These are phyloP conservation scores for Colletotrichum navitas DNA, from an alignment of 2,329 filamentous ascomycete species.

Conservation along the genomic window DNA sequence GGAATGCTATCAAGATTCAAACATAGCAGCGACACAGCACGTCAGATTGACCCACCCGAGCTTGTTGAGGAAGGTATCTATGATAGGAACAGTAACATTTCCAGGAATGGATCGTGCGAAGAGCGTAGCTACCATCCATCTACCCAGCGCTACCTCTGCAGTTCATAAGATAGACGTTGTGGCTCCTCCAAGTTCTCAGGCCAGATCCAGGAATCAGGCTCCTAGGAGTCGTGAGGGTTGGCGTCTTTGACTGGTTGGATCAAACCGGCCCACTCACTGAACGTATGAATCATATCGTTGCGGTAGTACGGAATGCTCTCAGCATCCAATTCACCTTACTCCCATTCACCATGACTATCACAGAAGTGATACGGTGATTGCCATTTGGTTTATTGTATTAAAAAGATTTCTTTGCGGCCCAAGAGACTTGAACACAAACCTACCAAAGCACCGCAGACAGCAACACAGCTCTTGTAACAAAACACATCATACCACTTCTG, in stretches of 20 bases:
- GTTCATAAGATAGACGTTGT: not conserved
- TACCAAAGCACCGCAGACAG: not conserved
- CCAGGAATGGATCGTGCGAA: too few relatives aligned
- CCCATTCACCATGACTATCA: not conserved
- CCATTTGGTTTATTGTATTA: not conserved
- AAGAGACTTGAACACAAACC: not conserved
- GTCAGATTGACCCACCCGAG: not conserved
- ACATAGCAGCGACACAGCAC: not conserved
- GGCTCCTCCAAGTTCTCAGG: not conserved
- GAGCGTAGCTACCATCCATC: not conserved
- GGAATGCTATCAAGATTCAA: not conserved
- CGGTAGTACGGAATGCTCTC: not conserved
- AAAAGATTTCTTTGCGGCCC: not conserved
- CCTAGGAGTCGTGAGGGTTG: too few relatives aligned
- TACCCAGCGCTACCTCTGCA: not conserved
- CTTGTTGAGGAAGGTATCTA: not conserved
- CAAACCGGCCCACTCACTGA: not conserved
- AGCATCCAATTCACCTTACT: not conserved
- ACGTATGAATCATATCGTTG: not conserved
- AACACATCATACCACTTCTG: not conserved
- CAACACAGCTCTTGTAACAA: not conserved
- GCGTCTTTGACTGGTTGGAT: too few relatives aligned
- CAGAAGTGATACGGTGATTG: not conserved
- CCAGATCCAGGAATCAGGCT: not conserved
- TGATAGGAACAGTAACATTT: not conserved